Evolutionary conservation across 345 rosid species (phyloP).

Genomic region (Dipteronia dyeriana): DNA sequence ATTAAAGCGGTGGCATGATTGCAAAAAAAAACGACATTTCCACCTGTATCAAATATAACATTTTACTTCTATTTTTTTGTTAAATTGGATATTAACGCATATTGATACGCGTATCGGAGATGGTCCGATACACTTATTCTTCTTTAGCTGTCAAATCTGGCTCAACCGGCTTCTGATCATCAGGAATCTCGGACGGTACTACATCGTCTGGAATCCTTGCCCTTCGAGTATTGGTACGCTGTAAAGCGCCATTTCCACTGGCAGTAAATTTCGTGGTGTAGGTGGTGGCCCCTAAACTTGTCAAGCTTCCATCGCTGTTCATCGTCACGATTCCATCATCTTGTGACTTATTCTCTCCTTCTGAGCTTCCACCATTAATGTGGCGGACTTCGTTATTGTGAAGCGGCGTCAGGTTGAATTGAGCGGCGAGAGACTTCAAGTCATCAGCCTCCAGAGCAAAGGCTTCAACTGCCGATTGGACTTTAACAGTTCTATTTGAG

Average conservation of each 20-base stretch:
- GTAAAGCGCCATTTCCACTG: neutral
- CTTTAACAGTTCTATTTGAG: neutral
- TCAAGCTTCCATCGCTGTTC: neutral
- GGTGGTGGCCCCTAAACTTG: constrained; percentile 1
- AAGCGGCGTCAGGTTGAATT: neutral
- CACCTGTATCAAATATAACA: no score
- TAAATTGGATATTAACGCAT: no score
- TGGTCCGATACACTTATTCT: neutral
- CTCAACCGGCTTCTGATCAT: neutral
- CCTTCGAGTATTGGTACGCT: neutral
- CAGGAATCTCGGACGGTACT: neutral
- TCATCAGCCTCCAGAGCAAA: neutral
- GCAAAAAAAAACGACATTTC: no score
- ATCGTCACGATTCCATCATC: neutral
- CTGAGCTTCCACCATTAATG: neutral
- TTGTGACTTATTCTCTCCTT: neutral
- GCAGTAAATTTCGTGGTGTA: neutral
- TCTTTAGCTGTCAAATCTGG: neutral
- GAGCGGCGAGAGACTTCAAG: neutral
- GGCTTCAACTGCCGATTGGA: neutral
- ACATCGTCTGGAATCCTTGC: neutral
- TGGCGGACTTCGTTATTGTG: neutral
- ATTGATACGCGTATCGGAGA: no score
- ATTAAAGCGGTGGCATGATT: no score
- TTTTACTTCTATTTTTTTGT: no score